Evolutionary conservation across 345 rosid species (phyloP), one percentile per base, ranked within the genome.

Genomic region (Eucalyptus paniculata): DNA sequence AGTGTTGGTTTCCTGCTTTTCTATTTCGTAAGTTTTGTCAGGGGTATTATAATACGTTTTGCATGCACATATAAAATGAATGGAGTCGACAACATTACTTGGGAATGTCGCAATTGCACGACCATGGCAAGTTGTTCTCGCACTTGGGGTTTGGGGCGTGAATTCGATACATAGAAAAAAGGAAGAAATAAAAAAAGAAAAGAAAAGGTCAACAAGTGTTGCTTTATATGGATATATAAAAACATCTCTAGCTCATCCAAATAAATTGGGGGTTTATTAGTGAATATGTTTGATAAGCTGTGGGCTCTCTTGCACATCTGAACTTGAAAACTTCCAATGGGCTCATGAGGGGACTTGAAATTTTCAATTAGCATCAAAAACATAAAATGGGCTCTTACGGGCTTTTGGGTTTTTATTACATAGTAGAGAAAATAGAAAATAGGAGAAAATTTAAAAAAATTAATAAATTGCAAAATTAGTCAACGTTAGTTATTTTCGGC

Each of bases 371-470:
- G 45, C 28, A 77, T 19, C 2, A 77, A 11, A 37, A 40, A 77
- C 15, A 37, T 10, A 37, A 69, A 77, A 21, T 21, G 83, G 83
- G 83, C 83, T 21, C 83, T 40, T 77, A 37, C 16, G 83, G 30
- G 28, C 83, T 77, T 77, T 77, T 37, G 83, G 24, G 5, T 77
- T 21, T 72, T 11, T 77, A 10, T 37, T 37, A 72, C 15, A 19
- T 37, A 21, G 8, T 3, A 72, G 4, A 9, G 44, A 69, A 69
- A 34, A 18, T 14, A 18, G 81, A 19, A 9, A 34, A 34, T 34
- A 8, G 81, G 3, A 9, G 6, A 69, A 69, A 69, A 34, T 8
- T 53, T 0, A 18, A n/a, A 10, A n/a, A n/a, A n/a, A 3, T 34
- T 1, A 17, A 67, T 8, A 34, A 9, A 18, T 69, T 69, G 8